phyloP scores from a whole-genome alignment of 2,329 filamentous ascomycete species.

The Pseudogymnoascus sp. region DNA sequence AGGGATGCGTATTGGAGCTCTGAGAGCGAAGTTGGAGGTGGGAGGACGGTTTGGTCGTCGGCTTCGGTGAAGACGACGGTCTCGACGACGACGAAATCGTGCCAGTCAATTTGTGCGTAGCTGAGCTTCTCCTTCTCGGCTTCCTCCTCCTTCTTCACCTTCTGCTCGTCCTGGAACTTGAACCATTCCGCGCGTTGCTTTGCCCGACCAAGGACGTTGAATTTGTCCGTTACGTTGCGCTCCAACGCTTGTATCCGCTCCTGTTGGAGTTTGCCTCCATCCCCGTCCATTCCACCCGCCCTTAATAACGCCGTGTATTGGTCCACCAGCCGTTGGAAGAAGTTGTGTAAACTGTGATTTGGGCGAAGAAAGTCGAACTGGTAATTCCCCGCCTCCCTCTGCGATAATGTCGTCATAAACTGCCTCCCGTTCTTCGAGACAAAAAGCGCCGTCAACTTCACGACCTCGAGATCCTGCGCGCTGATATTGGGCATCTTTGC shows the following conservation, averaged over 20 bases:
- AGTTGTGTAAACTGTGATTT: conserved; percentile 93
- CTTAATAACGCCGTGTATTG: conserved; percentile 80
- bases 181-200: conserved; percentile 82
- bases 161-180: conserved; percentile 76
- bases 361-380: conserved; percentile 95
- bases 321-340: conserved; percentile 85
- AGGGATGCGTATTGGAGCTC: conserved; percentile 91
- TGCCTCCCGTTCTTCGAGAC: conserved; percentile 86
- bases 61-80: conserved; percentile 86
- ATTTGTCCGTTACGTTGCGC: conserved; percentile 70
- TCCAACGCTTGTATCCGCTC: conserved; percentile 65
- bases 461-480: conserved; percentile 75
- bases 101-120: conserved; percentile 91
- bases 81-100: conserved; percentile 93
- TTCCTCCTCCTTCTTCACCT: conserved; percentile 80
- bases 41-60: conserved; percentile 79
- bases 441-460: conserved; percentile 76
- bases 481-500: conserved; percentile 96
- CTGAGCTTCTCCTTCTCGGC: conserved; percentile 69
- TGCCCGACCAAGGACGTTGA: conserved; percentile 68
- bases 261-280: conserved; percentile 57
- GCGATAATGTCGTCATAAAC: conserved; percentile 83
- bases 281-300: conserved; percentile 56
- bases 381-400: conserved; percentile 80
- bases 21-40: conserved; percentile 78